These are phyloP conservation scores for Cutaneotrichosporon mucoides DNA, from an alignment of 1,284 basidiomycete species.

Conservation along the genomic window DNA sequence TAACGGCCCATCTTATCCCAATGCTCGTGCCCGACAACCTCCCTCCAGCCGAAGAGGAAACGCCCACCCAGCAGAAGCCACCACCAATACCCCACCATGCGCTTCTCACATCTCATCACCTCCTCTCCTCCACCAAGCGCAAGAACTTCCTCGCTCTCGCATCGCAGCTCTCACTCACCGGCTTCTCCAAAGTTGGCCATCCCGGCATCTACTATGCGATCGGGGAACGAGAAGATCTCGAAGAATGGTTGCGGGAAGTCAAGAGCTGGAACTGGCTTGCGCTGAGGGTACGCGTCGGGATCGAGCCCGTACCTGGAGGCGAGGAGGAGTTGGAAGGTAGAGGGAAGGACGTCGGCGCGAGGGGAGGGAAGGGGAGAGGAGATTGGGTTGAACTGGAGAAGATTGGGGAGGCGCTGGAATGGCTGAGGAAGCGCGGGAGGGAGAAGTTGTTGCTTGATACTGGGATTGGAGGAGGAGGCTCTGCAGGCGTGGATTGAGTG, in stretches of 20 bases:
- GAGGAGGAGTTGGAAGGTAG: constrained; percentile 12
- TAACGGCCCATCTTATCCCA: constrained; percentile 60
- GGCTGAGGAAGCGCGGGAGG: constrained; percentile 57
- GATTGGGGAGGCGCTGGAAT: constrained; percentile 64
- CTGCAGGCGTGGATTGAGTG: not conserved
- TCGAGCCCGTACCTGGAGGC: constrained; percentile 22
- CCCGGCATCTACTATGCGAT: constrained; percentile 68
- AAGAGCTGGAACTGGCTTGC: constrained; percentile 75
- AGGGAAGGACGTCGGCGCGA: constrained; percentile 27
- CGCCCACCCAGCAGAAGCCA: not conserved
- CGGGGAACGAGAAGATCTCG: constrained; percentile 56
- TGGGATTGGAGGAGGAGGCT: constrained; percentile 55
- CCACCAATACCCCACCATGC: constrained; percentile 53
- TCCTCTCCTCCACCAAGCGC: constrained; percentile 64
- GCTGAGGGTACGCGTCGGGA: constrained; percentile 57
- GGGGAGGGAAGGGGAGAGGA: constrained; percentile 38
- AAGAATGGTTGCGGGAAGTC: constrained; percentile 63
- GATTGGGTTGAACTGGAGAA: constrained; percentile 60
- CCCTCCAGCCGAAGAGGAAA: not conserved
- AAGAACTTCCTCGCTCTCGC: constrained; percentile 61
- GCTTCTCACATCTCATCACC: constrained; percentile 68
- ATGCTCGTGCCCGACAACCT: constrained; percentile 45
- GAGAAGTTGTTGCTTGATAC: constrained; percentile 60
- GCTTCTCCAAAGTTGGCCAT: constrained; percentile 69
- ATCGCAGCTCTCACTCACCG: constrained; percentile 56